These are phyloP conservation scores for Xerocomus minutiporus DNA, from an alignment of 1,284 basidiomycete species.

Conservation along the genomic window DNA sequence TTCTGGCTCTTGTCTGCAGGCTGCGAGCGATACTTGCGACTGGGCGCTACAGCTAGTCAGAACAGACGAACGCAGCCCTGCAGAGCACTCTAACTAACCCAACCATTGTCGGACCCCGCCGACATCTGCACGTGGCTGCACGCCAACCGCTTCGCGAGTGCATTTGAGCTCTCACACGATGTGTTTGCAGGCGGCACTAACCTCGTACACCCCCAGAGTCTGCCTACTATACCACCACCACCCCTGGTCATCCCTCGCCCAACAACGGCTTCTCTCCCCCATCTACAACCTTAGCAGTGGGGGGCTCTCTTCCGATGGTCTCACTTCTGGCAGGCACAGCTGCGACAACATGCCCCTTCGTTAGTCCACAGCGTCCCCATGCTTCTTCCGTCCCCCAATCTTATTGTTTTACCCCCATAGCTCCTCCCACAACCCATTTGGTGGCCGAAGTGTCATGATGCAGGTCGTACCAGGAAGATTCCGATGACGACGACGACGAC, in stretches of 20 bases:
- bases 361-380: conserved; percentile 42
- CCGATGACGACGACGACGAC: conserved; percentile 32
- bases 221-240: conserved; percentile 45
- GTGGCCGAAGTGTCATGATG: conserved; percentile 48
- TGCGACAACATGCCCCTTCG: conserved; percentile 64
- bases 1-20: too few relatives aligned
- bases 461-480: conserved; percentile 57
- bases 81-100: too few relatives aligned
- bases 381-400: conserved; percentile 59
- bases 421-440: conserved; percentile 44
- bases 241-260: conserved; percentile 62
- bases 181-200: too few relatives aligned
- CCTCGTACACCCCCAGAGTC: conserved; percentile 49
- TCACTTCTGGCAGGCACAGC: conserved; percentile 58
- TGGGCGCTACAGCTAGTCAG: too few relatives aligned
- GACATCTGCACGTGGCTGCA: too few relatives aligned
- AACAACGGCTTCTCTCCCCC: conserved; percentile 67
- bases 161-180: too few relatives aligned
- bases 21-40: too few relatives aligned
- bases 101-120: too few relatives aligned
- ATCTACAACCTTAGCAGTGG: conserved; percentile 64
- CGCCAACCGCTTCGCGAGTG: too few relatives aligned
- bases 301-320: conserved; percentile 65
- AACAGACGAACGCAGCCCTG: too few relatives aligned
- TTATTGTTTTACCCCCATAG: conserved; percentile 71